Evolutionary conservation across 169 alveolate genomes (phyloP), one percentile per base, ranked within the genome.

Genomic region (Plasmodium inui): DNA sequence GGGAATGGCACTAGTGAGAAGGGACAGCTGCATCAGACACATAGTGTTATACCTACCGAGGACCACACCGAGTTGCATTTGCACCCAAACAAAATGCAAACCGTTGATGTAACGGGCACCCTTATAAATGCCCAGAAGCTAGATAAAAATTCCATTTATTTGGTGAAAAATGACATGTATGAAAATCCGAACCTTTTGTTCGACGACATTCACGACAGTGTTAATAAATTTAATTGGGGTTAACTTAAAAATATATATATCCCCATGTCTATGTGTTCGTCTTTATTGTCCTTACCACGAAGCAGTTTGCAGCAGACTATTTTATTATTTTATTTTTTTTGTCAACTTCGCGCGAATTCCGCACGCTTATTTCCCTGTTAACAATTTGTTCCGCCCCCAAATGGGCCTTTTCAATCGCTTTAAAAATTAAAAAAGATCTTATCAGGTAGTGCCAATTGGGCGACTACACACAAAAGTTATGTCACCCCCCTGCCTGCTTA

Each of bases 201-300:
- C 39, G 94, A 88, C 72, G 94, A 88, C 34, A 88, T 88, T 78
- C 82, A 88, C 70, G 94, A 88, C 72, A 88, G 67, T 78, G 86
- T 78, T 37, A 88, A 88, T 88, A 88, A 88, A 79, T 88, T 78
- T 88, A 88, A 88, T 34, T 88, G 94, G 94, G 94, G 94, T n/a
- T 88, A 61, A 79, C 1, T 19, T 26, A 7, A 12, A 67, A 67
- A 67, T 0, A 26, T 22, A 19, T 8, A 67, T 19, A 0, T 46
- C 26, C 61, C 22, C 61, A 50, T 50, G 61, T 7, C 8, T 50
- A 50, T 12, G 22, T 50, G 26, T 50, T 50, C 61, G 7, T 50
- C 61, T 7, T 17, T 50, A 50, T 14, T 50, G 22, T 50, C 17
- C 61, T 14, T 17, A 14, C 61, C 26, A 50, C 61, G 61, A 12